Base-by-base conservation (phyloP, 495 filamentous ascomycete species). In the Podospora bellae-mahoneyi region DNA sequence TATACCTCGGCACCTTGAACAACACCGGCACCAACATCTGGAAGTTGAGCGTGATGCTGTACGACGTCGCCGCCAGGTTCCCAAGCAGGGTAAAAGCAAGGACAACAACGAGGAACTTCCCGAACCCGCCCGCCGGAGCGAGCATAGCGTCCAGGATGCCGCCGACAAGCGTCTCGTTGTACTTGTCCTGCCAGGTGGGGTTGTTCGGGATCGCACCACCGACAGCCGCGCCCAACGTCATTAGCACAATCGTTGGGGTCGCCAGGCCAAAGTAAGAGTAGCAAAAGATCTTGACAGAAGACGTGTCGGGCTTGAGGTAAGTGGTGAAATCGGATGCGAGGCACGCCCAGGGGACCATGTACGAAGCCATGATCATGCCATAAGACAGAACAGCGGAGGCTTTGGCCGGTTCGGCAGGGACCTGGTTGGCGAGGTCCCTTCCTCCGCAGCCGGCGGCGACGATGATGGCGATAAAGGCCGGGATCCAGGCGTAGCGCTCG, bases 401-500 rank as follows among this genome's bases (percentile, higher is more conserved):
- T 0, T 76, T 72, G 9, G 78, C 65, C 7, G 77, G 72, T 15
- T 69, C 67, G 13, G 69, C 70, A 5, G 76, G 70, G 5, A 71
- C 74, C 65, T 82, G 60, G 19, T n/a, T 39, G 53, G 55, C 54
- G 32, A 83, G 76, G 53, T 71, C 68, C 4, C 72, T 73, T 16
- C 79, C 80, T 54, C 79, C 74, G 44, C 48, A 62, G 58, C 74
- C 74, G 61, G 70, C 72, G 26, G 74, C 74, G 26, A 76, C 72
- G 30, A 72, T 72, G 53, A 88, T 80, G 15, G 85, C 81, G 27
- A 88, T 79, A 32, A 86, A 67, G 23, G 81, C 81, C 13, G 82
- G 78, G 71, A 86, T 83, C 87, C 87, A 90, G 18, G 87, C 85
- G 64, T 82, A 90, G 57, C 85, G 82, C 78, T 89, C 87, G 67